Base-by-base conservation (phyloP, 805 yeast genomes). In the Lipomyces yamadae region DNA sequence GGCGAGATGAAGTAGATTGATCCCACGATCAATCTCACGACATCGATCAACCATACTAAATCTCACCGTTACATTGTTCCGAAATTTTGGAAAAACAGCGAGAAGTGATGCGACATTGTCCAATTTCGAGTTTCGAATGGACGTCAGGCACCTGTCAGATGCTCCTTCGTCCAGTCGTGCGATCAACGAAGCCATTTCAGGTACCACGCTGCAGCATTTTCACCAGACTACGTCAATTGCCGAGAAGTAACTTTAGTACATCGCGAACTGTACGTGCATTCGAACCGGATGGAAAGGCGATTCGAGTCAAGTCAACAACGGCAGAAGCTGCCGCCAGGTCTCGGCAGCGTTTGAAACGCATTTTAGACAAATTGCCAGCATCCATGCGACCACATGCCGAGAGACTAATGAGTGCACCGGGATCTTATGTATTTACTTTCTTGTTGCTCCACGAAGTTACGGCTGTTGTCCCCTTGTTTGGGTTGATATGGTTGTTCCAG, bases 391-490 rank as follows among this genome's bases (percentile, higher is more conserved):
- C 84, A 13, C 85, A 85, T 70, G 85, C 88, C 0, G 75, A 75
- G 5, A 79, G 81, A 60, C 81, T 88, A 66, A 77, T 81, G 24
- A 74, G 81, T 58, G 87, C 90, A 0, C 92, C 92, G 0, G 76
- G 85, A 2, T 80, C 88, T 1, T 87, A 87, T 74, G 80, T 88
- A 11, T 81, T 89, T 0, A 81, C 92, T 1, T 90, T 90, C 72
- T 70, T 90, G 4, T 74, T 90, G 3, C 79, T 90, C 13, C 96
- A 90, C 74, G 96, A 90, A 74, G 69, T 90, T 54, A 83, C 93
- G 0, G 96, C 96, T 2, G 81, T 90, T 2, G 82, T 84, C 35
- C 96, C 96, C 0, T 79, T 90, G 59, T 78, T 89, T 52, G 87
- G 86, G 0, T 71, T 89, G 2, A 89, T 94, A 92, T 89, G 85